Conservation (phyloP, 2,329 filamentous ascomycete genomes). For the Apiospora hydei region DNA sequence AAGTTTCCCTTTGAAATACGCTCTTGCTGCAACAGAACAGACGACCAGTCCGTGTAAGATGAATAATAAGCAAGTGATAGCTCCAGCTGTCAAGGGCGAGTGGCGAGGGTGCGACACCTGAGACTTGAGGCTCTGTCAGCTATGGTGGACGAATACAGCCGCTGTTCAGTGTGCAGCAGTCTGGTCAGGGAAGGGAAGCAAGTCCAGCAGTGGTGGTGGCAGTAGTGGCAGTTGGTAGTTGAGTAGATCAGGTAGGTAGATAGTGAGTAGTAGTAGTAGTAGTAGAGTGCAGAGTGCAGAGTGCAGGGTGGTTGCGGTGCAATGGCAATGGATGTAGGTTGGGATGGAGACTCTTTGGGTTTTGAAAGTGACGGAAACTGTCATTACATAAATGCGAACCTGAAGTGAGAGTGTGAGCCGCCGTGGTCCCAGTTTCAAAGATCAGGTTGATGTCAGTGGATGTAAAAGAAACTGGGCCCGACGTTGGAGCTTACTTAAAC, state of each 20-base stretch:
- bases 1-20: not conserved
- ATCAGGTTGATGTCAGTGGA: slow-evolving; percentile 23
- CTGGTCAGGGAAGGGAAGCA: slow-evolving; percentile 1
- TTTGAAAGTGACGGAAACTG: slow-evolving; percentile 22
- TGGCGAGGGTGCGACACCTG: not conserved
- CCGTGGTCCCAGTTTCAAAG: slow-evolving; percentile 20
- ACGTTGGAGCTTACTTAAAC: slow-evolving; percentile 23
- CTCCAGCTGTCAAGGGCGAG: slow-evolving; percentile 12
- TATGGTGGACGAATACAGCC: not conserved
- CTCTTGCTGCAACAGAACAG: not conserved
- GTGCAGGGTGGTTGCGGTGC: not conserved
- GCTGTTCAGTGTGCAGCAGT: not conserved
- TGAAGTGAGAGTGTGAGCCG: not conserved
- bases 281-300: slow-evolving; percentile 3
- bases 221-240: not conserved
- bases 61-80: not conserved
- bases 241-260: not conserved
- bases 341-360: slow-evolving; percentile 16
- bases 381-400: slow-evolving; percentile 21
- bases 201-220: not conserved
- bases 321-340: slow-evolving; percentile 18
- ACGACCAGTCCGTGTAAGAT: slow-evolving; percentile 10
- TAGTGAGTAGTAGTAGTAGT: not conserved
- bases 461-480: slow-evolving; percentile 20
- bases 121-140: not conserved